These are phyloP conservation scores for Aspergillus nidulans DNA, from an alignment of 495 filamentous ascomycete genomes.

Conservation along the genomic window DNA sequence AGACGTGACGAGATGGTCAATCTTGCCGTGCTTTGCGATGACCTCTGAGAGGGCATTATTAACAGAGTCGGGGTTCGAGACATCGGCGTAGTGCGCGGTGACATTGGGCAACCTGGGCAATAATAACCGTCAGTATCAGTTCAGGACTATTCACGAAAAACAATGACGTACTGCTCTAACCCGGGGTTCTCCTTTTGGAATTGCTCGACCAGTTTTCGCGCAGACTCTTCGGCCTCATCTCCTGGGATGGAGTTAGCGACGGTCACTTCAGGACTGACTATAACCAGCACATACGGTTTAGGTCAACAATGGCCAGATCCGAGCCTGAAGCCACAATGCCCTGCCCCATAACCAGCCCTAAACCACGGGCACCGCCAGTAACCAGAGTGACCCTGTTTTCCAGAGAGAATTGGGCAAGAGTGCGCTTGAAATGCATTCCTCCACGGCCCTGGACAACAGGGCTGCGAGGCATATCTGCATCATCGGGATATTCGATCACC, in stretches of 20 bases:
- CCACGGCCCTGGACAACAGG: conserved; percentile 67
- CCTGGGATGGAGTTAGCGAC: conserved; percentile 41
- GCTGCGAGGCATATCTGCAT: conserved; percentile 60
- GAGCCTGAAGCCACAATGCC: conserved; percentile 81
- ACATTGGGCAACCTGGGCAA: conserved; percentile 64
- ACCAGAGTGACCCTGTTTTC: conserved; percentile 74
- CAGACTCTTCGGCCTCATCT: conserved; percentile 78
- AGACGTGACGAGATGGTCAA: conserved; percentile 91
- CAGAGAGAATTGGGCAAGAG: conserved; percentile 69
- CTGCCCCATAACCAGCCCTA: conserved; percentile 90
- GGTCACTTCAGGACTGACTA: no score
- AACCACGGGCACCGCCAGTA: conserved; percentile 79
- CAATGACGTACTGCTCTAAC: conserved; percentile 62
- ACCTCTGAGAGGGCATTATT: conserved; percentile 66
- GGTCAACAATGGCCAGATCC: conserved; percentile 85
- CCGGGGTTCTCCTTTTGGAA: conserved; percentile 76
- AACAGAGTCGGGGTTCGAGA: conserved; percentile 73
- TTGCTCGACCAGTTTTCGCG: conserved; percentile 61
- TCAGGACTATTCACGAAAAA: conserved; percentile 2
- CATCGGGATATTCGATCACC: conserved; percentile 70
- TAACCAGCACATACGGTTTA: conserved; percentile 69
- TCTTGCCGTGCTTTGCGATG: conserved; percentile 64
- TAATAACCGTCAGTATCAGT: not conserved
- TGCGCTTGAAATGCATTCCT: conserved; percentile 65
- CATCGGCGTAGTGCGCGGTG: conserved; percentile 86